phyloP scores from a whole-genome alignment of 2,329 filamentous ascomycete species.

The Fusarium agapanthi region DNA sequence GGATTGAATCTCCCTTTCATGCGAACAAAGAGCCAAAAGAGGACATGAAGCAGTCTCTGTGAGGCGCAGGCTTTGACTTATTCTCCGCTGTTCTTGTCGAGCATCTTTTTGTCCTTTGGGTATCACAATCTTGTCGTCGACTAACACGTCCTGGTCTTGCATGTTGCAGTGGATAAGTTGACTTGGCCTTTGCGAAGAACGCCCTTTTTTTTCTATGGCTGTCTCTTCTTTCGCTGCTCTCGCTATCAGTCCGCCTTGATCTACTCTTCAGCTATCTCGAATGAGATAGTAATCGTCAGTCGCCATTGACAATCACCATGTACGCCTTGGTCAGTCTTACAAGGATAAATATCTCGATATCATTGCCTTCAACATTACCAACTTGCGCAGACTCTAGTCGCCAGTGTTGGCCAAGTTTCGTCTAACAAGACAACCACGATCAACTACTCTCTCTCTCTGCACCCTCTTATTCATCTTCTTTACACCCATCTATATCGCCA shows the following conservation, averaged over 20 bases:
- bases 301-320: slow-evolving; percentile 32
- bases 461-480: too few relatives aligned
- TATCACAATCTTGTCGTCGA: neutral
- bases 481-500: neutral
- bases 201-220: neutral
- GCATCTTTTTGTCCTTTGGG: slow-evolving; percentile 7
- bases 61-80: slow-evolving; percentile 15
- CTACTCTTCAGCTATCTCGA: neutral
- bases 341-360: slow-evolving; percentile 25
- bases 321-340: slow-evolving; percentile 28
- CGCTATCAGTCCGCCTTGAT: neutral
- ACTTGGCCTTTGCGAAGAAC: neutral
- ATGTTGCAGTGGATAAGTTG: neutral
- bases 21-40: neutral
- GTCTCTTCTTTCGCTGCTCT: neutral
- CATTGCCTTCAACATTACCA: slow-evolving; percentile 5
- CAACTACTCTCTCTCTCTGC: neutral
- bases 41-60: slow-evolving; percentile 1
- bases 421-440: neutral
- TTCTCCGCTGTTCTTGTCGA: neutral
- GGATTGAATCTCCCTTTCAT: slow-evolving; percentile 23
- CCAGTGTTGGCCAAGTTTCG: neutral
- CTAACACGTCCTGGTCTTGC: slow-evolving; percentile 10
- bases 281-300: neutral
- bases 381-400: neutral